These are phyloP conservation scores for Oryza glumipatula DNA, from an alignment of 176 grass and related monocot genomes.

Conservation along the genomic window DNA sequence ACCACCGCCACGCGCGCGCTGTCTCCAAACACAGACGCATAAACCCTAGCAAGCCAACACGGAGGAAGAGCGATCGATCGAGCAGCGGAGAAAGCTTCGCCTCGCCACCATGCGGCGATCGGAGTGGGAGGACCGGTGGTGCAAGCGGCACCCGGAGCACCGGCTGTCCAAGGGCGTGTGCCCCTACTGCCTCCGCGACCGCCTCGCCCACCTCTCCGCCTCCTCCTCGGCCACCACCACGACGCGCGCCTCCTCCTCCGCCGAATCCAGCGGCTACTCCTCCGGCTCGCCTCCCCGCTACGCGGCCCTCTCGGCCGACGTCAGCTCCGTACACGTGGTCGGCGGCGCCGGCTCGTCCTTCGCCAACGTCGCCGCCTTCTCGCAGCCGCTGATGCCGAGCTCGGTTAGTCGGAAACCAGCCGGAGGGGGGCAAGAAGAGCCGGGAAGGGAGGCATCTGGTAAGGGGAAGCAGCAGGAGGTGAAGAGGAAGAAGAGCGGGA, in stretches of 20 bases:
- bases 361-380: slow-evolving; percentile 41
- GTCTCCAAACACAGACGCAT: not conserved
- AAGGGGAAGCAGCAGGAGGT: slow-evolving; percentile 43
- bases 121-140: slow-evolving; percentile 76
- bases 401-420: not conserved
- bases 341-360: slow-evolving; percentile 16
- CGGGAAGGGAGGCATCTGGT: not conserved
- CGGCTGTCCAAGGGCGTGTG: slow-evolving; percentile 80
- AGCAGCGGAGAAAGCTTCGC: not conserved
- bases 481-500: slow-evolving; percentile 74
- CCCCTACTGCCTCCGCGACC: slow-evolving; percentile 83
- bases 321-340: slow-evolving; percentile 36
- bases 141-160: slow-evolving; percentile 86
- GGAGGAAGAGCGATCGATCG: not conserved
- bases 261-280: slow-evolving; percentile 30
- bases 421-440: slow-evolving; percentile 25
- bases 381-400: slow-evolving; percentile 48
- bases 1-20: not conserved
- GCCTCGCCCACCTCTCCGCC: slow-evolving; percentile 72
- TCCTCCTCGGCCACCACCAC: slow-evolving; percentile 67
- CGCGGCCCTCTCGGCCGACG: slow-evolving; percentile 38
- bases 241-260: slow-evolving; percentile 53
- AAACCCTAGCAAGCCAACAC: slow-evolving; percentile 12
- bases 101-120: slow-evolving; percentile 61
- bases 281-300: slow-evolving; percentile 35